Percentiles rank a stretch among this genome's conserved stretches.
These are phyloP conservation scores for Alternaria brassicicola DNA, from an alignment of 2,329 filamentous ascomycete species.

Conservation along the genomic window DNA sequence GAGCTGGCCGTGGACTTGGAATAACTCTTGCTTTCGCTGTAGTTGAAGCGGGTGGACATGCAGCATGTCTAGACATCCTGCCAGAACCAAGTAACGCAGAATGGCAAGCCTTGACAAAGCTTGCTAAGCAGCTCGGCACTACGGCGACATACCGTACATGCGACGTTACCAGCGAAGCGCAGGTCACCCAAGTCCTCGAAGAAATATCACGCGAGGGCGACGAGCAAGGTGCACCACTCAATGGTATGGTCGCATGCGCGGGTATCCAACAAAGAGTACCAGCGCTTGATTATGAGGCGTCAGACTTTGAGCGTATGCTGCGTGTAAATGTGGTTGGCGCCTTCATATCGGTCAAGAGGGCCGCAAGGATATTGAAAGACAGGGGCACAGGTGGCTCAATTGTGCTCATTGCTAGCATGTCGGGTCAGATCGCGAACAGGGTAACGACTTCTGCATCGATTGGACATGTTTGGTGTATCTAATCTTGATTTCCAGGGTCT, in stretches of 20 bases:
- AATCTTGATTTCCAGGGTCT: slow-evolving; percentile 8
- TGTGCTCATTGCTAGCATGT: slow-evolving; percentile 58
- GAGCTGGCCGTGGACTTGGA: slow-evolving; percentile 59
- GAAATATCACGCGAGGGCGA: slow-evolving; percentile 47
- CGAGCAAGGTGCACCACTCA: slow-evolving; percentile 42
- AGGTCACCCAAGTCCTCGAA: slow-evolving; percentile 47
- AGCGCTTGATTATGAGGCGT: slow-evolving; percentile 55
- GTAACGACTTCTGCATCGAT: background rate
- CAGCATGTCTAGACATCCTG: slow-evolving; percentile 57
- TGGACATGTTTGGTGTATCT: background rate
- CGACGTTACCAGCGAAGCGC: slow-evolving; percentile 56
- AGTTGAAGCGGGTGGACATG: slow-evolving; percentile 58
- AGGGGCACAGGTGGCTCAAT: slow-evolving; percentile 64
- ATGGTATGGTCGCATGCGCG: slow-evolving; percentile 55
- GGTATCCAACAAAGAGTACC: slow-evolving; percentile 58
- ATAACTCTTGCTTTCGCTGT: slow-evolving; percentile 58
- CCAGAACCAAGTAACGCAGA: slow-evolving; percentile 47
- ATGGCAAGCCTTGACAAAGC: slow-evolving; percentile 53
- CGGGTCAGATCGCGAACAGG: slow-evolving; percentile 20
- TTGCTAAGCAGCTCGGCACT: slow-evolving; percentile 46
- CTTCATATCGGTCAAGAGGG: slow-evolving; percentile 45
- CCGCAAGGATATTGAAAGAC: slow-evolving; percentile 59
- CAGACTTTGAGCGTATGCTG: slow-evolving; percentile 44
- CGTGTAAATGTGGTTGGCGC: slow-evolving; percentile 49
- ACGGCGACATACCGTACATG: slow-evolving; percentile 53